phyloP scores from a whole-genome alignment of 352 stramenopile species.

The Globisporangium paroecandrum region DNA sequence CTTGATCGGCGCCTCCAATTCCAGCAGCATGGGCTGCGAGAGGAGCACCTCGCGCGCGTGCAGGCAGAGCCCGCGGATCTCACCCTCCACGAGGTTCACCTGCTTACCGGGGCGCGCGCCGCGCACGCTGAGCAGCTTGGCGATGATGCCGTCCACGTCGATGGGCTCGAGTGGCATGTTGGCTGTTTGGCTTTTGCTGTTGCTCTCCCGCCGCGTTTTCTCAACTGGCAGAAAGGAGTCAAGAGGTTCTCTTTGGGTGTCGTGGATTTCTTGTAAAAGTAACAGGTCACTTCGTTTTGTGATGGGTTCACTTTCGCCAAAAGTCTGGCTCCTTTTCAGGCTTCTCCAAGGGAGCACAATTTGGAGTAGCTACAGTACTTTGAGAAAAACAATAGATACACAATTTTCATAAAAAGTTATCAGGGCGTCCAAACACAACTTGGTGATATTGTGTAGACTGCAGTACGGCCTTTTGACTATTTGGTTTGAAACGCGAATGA shows the following conservation, averaged over 20 bases:
- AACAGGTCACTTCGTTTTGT: not conserved
- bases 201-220: not conserved
- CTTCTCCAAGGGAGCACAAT: too few relatives aligned
- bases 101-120: constrained; percentile 72
- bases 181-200: not conserved
- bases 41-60: constrained; percentile 95
- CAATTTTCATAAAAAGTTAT: too few relatives aligned
- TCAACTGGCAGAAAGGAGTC: not conserved
- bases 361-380: too few relatives aligned
- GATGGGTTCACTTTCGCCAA: not conserved
- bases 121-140: constrained; percentile 88
- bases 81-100: constrained; percentile 94
- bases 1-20: constrained; percentile 98
- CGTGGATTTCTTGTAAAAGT: too few relatives aligned
- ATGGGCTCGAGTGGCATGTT: constrained; percentile 66
- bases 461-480: too few relatives aligned
- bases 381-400: too few relatives aligned
- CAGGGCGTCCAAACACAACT: too few relatives aligned
- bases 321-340: not conserved
- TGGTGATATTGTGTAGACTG: too few relatives aligned
- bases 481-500: too few relatives aligned
- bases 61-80: constrained; percentile 98
- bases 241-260: too few relatives aligned
- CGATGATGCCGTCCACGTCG: constrained; percentile 85
- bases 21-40: constrained; percentile 97